These are phyloP conservation scores for Chlorociboria aeruginascens DNA, from an alignment of 495 filamentous ascomycete genomes.

Conservation along the genomic window DNA sequence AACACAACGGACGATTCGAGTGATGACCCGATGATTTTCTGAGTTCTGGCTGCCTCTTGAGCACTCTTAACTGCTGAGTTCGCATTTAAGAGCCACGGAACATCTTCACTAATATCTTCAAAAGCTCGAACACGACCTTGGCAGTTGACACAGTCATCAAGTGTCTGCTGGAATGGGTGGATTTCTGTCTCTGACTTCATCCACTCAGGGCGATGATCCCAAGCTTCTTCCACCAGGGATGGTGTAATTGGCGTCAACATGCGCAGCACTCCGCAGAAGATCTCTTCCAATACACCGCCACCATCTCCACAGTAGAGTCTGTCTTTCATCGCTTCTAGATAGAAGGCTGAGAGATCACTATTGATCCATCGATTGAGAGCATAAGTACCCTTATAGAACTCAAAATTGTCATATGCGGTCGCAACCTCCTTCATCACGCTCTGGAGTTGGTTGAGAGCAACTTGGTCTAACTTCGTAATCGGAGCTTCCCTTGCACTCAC, in stretches of 20 bases:
- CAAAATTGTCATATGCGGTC: constrained; percentile 51
- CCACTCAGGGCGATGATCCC: constrained; percentile 57
- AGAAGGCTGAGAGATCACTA: constrained; percentile 79
- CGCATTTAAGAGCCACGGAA: constrained; percentile 44
- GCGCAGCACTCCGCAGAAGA: constrained; percentile 58
- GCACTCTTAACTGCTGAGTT: constrained; percentile 52
- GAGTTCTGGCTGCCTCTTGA: constrained; percentile 53
- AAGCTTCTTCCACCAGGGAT: constrained; percentile 76
- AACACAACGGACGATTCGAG: constrained; percentile 57
- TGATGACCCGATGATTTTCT: constrained; percentile 60
- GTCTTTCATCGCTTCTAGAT: constrained; percentile 87
- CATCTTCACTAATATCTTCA: constrained; percentile 22
- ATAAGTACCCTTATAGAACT: constrained; percentile 71
- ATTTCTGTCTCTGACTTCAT: constrained; percentile 35
- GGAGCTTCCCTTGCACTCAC: constrained; percentile 38
- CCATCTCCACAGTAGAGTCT: constrained; percentile 69
- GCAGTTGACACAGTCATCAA: constrained; percentile 25
- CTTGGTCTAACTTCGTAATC: constrained; percentile 48
- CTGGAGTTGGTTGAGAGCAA: constrained; percentile 64
- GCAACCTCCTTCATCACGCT: constrained; percentile 47
- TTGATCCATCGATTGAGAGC: constrained; percentile 68
- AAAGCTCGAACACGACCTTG: constrained; percentile 13
- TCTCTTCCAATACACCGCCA: constrained; percentile 52
- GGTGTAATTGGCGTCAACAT: constrained; percentile 76
- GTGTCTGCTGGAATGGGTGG: constrained; percentile 30